These are phyloP conservation scores for Gyrodon lividus DNA, from an alignment of 768 basidiomycete species.

Conservation along the genomic window DNA sequence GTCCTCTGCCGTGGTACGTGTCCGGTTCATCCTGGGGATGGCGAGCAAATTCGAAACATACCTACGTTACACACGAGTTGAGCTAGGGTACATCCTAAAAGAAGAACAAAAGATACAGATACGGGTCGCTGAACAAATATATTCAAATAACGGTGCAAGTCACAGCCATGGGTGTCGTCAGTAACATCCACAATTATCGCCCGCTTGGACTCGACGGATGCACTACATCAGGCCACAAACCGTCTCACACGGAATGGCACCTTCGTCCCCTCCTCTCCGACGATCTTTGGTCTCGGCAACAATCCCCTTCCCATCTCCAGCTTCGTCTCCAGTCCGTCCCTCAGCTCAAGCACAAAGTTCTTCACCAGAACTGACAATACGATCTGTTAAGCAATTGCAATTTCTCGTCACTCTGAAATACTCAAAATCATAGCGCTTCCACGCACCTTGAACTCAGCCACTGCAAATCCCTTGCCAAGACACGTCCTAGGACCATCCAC, in stretches of 20 bases:
- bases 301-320: constrained; percentile 15
- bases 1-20: too few species aligned
- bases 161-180: too few species aligned
- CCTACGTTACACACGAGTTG: too few species aligned
- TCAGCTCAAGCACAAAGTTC: constrained; percentile 22
- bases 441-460: constrained; percentile 35
- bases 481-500: constrained; percentile 52
- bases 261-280: constrained; percentile 23
- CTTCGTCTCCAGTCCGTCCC: constrained; percentile 16
- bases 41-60: too few species aligned
- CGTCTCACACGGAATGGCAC: constrained; percentile 34
- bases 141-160: too few species aligned
- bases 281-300: constrained; percentile 19
- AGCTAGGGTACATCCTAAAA: too few species aligned
- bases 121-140: too few species aligned
- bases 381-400: constrained; percentile 27
- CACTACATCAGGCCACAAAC: constrained; percentile 7
- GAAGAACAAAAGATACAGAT: too few species aligned
- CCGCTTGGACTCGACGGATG: too few species aligned
- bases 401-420: not conserved
- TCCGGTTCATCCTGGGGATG: too few species aligned
- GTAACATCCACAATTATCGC: too few species aligned
- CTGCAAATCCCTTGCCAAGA: constrained; percentile 47
- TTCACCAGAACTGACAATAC: constrained; percentile 45
- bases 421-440: not conserved